Conservation (phyloP, 2,329 filamentous ascomycete genomes). For the Fusarium verrucosum region DNA sequence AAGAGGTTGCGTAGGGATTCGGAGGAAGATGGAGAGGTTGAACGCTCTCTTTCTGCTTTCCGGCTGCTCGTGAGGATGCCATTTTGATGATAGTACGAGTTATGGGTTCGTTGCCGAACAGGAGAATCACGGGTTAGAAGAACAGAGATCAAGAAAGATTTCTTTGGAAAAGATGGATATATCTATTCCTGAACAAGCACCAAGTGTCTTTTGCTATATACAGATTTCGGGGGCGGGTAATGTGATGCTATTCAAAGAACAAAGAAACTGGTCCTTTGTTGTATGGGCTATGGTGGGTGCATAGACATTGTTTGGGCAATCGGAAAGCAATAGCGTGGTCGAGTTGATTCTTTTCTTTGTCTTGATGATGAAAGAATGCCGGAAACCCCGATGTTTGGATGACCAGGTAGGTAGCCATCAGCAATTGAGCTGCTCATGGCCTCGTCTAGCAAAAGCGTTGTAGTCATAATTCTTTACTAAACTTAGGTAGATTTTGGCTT, state of each 20-base stretch:
- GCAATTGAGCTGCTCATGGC: background rate
- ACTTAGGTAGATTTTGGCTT: too few relatives aligned
- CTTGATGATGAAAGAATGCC: background rate
- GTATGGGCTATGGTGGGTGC: slow-evolving; percentile 5
- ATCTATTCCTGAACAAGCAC: slow-evolving; percentile 2
- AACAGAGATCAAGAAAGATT: background rate
- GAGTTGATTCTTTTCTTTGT: slow-evolving; percentile 12
- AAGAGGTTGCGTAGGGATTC: slow-evolving; percentile 43
- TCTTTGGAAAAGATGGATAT: background rate
- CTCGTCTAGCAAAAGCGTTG: background rate
- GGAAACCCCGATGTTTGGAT: background rate
- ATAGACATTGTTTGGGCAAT: slow-evolving; percentile 9
- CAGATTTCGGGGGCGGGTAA: background rate
- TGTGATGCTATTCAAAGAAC: slow-evolving; percentile 30
- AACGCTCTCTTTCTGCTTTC: slow-evolving; percentile 2
- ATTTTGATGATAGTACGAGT: background rate
- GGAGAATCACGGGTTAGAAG: background rate
- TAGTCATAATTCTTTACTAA: too few relatives aligned
- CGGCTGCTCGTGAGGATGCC: background rate
- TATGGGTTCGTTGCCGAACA: background rate
- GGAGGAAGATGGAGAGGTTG: slow-evolving; percentile 35
- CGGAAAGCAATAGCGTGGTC: background rate
- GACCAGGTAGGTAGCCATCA: background rate
- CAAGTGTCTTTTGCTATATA: background rate
- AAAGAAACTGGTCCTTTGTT: slow-evolving; percentile 39